Base-by-base conservation (phyloP, 495 filamentous ascomycete genomes). In the Extremus antarcticus region DNA sequence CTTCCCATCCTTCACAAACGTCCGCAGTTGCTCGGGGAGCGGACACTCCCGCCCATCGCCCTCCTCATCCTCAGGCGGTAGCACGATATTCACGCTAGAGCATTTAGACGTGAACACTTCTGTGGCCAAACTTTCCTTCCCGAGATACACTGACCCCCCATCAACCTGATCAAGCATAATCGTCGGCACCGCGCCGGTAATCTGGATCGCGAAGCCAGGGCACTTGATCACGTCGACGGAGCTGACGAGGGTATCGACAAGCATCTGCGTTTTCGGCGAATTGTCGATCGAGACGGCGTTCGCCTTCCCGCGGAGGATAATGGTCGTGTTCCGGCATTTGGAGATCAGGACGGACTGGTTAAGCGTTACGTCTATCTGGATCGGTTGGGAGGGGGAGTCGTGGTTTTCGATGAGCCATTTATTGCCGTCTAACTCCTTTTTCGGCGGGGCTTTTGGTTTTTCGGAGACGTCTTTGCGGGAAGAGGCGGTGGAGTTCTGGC, bases 401-500 rank as follows among this genome's bases (percentile, higher is more conserved):
- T 81, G 95, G 73, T 99, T 90, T 75, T 96, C 92, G 61, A 98
- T 78, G 51, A 85, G 77, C 94, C 94, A 99, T 70, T 96, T 96
- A 69, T 86, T 95, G 56, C 90, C 89, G 57, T 95, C 90, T 8
- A 97, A 78, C 59, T 90, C 88, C 76, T 89, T 95, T 70, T 84
- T 87, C 11, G 90, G 79, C 17, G 48, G 19, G 22, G 10, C 2
- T 25, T 43, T 45, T 91, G 54, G 88, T 86, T 56, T 94, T 86
- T 13, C 95, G 76, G 59, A 89, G 86, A 76, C 87, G 92, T 70
- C 81, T 35, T 35, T 4, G 86, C 9, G 88, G 80, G 50, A 25
- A 1, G 54, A 43, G 22, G 55, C 19, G 32, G 88, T 90, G 75
- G 90, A 95, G 75, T 94, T 95, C 15, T 83, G 78, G 21, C 90